These are phyloP conservation scores for Beta macrorhiza DNA, from an alignment of 179 eudicot genomes.

Conservation along the genomic window DNA sequence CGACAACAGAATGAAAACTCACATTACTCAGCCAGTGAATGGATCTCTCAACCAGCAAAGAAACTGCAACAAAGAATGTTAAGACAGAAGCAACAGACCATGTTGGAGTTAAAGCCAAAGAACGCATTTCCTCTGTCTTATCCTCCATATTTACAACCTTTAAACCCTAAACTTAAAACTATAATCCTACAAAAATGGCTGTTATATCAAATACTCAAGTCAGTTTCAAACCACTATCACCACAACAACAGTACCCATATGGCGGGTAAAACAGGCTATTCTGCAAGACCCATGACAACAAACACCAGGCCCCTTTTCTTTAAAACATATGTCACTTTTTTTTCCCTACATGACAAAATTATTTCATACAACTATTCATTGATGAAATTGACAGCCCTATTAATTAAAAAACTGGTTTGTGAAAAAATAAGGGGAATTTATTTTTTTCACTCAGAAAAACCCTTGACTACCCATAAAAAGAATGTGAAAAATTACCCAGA, in stretches of 20 bases:
- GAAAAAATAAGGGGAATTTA: background rate
- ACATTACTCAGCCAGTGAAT: slow-evolving; percentile 73
- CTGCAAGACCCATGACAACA: slow-evolving; percentile 11
- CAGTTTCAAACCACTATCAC: slow-evolving; percentile 20
- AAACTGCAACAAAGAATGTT: slow-evolving; percentile 82
- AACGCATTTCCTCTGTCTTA: slow-evolving; percentile 48
- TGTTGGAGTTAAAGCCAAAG: slow-evolving; percentile 89
- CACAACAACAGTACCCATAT: background rate
- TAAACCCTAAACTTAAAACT: background rate
- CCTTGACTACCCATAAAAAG: background rate
- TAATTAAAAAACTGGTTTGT: too few species aligned
- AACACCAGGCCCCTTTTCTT: background rate
- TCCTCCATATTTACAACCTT: slow-evolving; percentile 34
- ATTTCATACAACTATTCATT: slow-evolving; percentile 6
- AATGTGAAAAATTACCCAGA: background rate
- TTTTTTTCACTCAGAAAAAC: background rate
- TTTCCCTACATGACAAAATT: slow-evolving; percentile 1
- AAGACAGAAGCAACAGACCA: slow-evolving; percentile 97
- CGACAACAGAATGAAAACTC: slow-evolving; percentile 30
- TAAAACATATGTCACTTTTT: background rate
- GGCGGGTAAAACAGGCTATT: slow-evolving; percentile 13
- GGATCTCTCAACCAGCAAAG: slow-evolving; percentile 80
- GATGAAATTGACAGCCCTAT: background rate
- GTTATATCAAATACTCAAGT: slow-evolving; percentile 3
- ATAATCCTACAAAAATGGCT: slow-evolving; percentile 6